These are phyloP conservation scores for Dacryopinax primogenitus DNA, from an alignment of 768 basidiomycete species.

Conservation along the genomic window DNA sequence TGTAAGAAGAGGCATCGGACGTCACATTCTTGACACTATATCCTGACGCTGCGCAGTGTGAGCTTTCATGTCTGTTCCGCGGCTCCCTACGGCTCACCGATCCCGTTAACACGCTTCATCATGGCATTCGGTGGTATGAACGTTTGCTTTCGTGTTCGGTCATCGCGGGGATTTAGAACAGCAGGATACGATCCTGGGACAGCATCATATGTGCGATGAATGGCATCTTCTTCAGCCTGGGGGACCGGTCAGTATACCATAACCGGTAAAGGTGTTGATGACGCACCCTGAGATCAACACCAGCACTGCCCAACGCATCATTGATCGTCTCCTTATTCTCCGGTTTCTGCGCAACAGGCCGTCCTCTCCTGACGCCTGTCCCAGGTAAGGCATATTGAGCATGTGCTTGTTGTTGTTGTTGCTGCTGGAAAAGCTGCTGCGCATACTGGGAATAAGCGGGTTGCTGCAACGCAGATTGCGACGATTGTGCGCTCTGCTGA, in stretches of 20 bases:
- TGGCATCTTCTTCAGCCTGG: conserved; percentile 74
- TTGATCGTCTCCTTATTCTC: conserved; percentile 40
- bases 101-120: conserved; percentile 51
- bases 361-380: background rate
- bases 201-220: conserved; percentile 44
- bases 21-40: conserved; percentile 58
- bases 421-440: conserved; percentile 1
- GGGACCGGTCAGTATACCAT: background rate
- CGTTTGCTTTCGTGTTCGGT: conserved; percentile 68
- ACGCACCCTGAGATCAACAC: conserved; percentile 67
- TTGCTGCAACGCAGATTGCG: background rate
- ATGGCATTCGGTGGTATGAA: conserved; percentile 56
- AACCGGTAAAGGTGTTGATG: background rate
- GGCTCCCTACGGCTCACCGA: conserved; percentile 24
- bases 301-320: conserved; percentile 74
- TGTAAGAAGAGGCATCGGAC: conserved; percentile 61
- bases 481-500: background rate
- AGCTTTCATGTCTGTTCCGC: background rate
- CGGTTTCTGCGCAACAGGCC: background rate
- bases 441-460: background rate
- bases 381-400: background rate
- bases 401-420: background rate
- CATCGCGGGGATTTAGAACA: conserved; percentile 39
- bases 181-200: conserved; percentile 1
- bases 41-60: conserved; percentile 32